A percentile compares a stretch with the other conserved stretches of the same genome.
phyloP scores from a whole-genome alignment of 106 monocot species.

The Dioscorea dumetorum region DNA sequence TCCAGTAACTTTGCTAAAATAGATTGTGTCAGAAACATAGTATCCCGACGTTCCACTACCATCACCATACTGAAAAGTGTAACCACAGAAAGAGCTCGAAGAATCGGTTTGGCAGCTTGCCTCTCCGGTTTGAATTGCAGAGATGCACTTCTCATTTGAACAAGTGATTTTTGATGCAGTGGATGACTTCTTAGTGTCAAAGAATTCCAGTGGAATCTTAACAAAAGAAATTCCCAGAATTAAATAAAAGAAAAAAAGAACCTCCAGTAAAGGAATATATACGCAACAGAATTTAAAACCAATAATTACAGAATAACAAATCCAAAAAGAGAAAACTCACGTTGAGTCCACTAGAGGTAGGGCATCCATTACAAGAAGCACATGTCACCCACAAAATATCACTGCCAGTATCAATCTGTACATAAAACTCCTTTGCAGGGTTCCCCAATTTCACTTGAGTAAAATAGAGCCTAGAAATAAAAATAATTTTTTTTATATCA shows the following conservation, averaged over 20 bases:
- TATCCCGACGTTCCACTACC: slow-evolving; percentile 90
- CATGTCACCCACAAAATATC: slow-evolving; percentile 96
- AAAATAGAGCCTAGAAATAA: slow-evolving; percentile 63
- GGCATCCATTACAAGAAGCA: slow-evolving; percentile 70
- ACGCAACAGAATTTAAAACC: neutral
- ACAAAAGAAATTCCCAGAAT: neutral
- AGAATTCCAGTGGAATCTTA: slow-evolving; percentile 76
- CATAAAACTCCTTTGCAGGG: slow-evolving; percentile 86
- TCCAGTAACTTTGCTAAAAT: slow-evolving; percentile 45
- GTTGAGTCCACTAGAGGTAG: slow-evolving; percentile 66
- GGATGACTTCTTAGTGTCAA: slow-evolving; percentile 57
- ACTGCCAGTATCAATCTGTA: slow-evolving; percentile 95
- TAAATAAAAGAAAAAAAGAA: neutral
- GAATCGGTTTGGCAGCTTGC: slow-evolving; percentile 38
- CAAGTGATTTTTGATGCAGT: slow-evolving; percentile 56
- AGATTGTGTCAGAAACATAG: slow-evolving; percentile 70
- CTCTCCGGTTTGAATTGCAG: slow-evolving; percentile 43
- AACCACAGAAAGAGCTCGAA: slow-evolving; percentile 44
- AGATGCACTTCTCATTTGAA: slow-evolving; percentile 50
- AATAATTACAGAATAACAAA: neutral
- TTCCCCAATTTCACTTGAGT: slow-evolving; percentile 81
- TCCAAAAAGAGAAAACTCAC: slow-evolving; percentile 26
- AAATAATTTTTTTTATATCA: neutral
- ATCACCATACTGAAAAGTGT: slow-evolving; percentile 89
- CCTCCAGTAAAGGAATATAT: neutral